These are phyloP conservation scores for Globisporangium viniferum DNA, from an alignment of 352 stramenopile species.

Conservation along the genomic window DNA sequence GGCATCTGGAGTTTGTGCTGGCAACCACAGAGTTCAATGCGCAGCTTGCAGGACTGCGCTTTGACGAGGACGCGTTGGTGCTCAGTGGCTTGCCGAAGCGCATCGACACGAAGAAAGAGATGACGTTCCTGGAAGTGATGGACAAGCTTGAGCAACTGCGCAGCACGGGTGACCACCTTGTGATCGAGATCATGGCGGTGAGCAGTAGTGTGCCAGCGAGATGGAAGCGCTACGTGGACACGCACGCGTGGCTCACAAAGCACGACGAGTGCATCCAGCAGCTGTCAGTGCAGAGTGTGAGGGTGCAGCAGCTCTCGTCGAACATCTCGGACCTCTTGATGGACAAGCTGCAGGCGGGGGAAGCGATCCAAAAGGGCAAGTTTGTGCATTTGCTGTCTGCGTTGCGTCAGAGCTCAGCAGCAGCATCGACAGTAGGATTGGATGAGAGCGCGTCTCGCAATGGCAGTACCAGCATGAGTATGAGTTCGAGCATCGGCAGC, in stretches of 20 bases:
- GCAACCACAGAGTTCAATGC: slow-evolving; percentile 31
- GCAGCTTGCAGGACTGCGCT: slow-evolving; percentile 32
- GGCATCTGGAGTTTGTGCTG: slow-evolving; percentile 42
- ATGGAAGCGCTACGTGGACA: slow-evolving; percentile 42
- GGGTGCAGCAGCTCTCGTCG: slow-evolving; percentile 39
- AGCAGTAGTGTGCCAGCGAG: slow-evolving; percentile 26
- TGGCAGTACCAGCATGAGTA: slow-evolving; percentile 39
- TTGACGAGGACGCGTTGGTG: slow-evolving; percentile 37
- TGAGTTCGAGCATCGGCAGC: slow-evolving; percentile 17
- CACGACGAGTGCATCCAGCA: slow-evolving; percentile 42
- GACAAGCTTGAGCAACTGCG: slow-evolving; percentile 51
- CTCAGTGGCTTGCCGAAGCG: slow-evolving; percentile 37
- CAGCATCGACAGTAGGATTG: not conserved
- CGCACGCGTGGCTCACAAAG: slow-evolving; percentile 30
- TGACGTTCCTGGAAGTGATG: slow-evolving; percentile 65
- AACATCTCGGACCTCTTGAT: slow-evolving; percentile 53
- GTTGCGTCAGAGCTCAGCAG: slow-evolving; percentile 37
- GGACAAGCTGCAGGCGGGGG: slow-evolving; percentile 38
- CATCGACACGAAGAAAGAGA: slow-evolving; percentile 31
- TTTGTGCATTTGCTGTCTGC: slow-evolving; percentile 48
- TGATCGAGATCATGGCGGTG: slow-evolving; percentile 46
- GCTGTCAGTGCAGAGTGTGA: slow-evolving; percentile 37
- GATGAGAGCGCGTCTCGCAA: slow-evolving; percentile 10
- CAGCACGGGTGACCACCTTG: slow-evolving; percentile 51
- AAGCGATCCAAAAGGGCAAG: slow-evolving; percentile 44